phyloP scores from a whole-genome alignment of 2,329 filamentous ascomycete genomes.

The Dryadomyces quercivorus region DNA sequence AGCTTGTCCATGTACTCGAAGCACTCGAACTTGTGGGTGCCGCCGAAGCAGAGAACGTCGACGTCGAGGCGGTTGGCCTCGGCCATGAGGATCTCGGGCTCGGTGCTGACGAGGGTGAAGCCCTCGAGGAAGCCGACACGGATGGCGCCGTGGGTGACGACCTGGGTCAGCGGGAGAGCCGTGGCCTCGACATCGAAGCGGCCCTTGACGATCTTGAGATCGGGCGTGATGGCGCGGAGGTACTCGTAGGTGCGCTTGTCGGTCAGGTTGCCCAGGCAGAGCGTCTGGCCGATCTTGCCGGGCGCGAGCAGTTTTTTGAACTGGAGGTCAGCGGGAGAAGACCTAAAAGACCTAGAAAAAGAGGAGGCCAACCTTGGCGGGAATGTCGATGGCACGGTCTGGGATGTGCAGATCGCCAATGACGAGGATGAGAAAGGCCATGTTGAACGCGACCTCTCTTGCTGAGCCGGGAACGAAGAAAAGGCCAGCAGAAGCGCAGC shows the following conservation, averaged over 20 bases:
- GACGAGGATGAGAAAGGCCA: slow-evolving; percentile 81
- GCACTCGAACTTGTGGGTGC: slow-evolving; percentile 56
- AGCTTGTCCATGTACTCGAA: slow-evolving; percentile 67
- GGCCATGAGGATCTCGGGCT: slow-evolving; percentile 53
- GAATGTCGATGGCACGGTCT: slow-evolving; percentile 82
- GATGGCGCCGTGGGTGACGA: slow-evolving; percentile 53
- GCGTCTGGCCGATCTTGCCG: slow-evolving; percentile 71
- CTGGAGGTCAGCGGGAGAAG: slow-evolving; percentile 27
- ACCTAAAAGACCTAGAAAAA: not conserved
- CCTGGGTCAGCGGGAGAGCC: slow-evolving; percentile 51
- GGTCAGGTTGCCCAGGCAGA: slow-evolving; percentile 70
- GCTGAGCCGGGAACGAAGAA: no score
- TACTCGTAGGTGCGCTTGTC: slow-evolving; percentile 73
- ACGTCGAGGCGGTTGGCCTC: slow-evolving; percentile 58
- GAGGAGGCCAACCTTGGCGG: slow-evolving; percentile 55
- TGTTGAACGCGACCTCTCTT: slow-evolving; percentile 28
- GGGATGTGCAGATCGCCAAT: slow-evolving; percentile 92
- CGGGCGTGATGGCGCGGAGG: slow-evolving; percentile 60
- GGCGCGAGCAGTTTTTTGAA: slow-evolving; percentile 78
- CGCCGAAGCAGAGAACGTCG: slow-evolving; percentile 57
- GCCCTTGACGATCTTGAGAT: slow-evolving; percentile 58
- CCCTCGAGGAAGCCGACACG: slow-evolving; percentile 57
- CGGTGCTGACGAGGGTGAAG: slow-evolving; percentile 54
- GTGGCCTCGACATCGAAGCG: slow-evolving; percentile 56
- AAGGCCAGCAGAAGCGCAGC: not conserved